A percentile compares a stretch with the other conserved stretches of the same genome.
Conservation (phyloP, 495 filamentous ascomycete genomes). For the Physcia stellaris region DNA sequence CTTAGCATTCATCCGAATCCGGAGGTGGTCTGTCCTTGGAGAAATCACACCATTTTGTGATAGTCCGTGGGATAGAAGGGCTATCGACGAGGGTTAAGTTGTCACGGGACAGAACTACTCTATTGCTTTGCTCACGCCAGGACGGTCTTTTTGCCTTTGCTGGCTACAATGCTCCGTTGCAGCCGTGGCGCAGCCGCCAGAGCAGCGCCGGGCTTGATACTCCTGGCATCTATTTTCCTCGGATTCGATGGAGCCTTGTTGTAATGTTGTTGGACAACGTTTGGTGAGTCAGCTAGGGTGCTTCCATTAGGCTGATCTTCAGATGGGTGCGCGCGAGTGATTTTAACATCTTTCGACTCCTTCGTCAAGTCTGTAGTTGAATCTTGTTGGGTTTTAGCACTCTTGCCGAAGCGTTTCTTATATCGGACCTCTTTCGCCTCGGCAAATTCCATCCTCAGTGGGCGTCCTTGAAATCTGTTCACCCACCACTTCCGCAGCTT, state of each 20-base stretch:
- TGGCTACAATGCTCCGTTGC: slow-evolving; percentile 65
- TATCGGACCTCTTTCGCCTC: slow-evolving; percentile 80
- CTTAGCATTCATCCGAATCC: too few relatives aligned
- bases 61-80: too few relatives aligned
- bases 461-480: slow-evolving; percentile 63
- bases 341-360: slow-evolving; percentile 20
- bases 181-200: slow-evolving; percentile 34
- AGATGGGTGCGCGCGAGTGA: slow-evolving; percentile 7
- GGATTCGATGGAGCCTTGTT: background rate
- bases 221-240: slow-evolving; percentile 14
- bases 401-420: slow-evolving; percentile 83
- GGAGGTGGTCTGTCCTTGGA: too few relatives aligned
- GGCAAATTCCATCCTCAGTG: slow-evolving; percentile 79
- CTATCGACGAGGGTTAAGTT: too few relatives aligned
- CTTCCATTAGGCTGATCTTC: slow-evolving; percentile 6
- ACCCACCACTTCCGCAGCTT: slow-evolving; percentile 65
- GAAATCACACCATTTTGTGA: too few relatives aligned
- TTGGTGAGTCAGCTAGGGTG: background rate
- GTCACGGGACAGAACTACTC: background rate
- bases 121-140: slow-evolving; percentile 44
- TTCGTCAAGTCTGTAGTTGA: slow-evolving; percentile 17
- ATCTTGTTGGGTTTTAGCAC: too few relatives aligned
- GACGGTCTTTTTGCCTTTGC: slow-evolving; percentile 68
- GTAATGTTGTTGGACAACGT: background rate
- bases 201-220: slow-evolving; percentile 23